Base-by-base conservation (phyloP, 2,329 filamentous ascomycete genomes). In the Tolypocladium capitatum region DNA sequence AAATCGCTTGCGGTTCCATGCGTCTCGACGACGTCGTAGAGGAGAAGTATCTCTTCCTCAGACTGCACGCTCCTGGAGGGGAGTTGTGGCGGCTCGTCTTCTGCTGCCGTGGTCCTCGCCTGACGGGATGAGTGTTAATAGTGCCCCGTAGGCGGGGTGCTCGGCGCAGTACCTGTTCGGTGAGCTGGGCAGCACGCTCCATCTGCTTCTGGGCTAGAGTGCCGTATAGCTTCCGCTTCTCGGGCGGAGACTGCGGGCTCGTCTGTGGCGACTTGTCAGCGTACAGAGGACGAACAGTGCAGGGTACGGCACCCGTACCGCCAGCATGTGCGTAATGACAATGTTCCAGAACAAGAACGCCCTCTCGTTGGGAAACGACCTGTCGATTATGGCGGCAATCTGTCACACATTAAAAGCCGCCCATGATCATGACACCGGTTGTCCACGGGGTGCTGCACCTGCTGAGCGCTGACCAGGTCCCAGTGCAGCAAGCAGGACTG, bases 381-480 rank as follows among this genome's bases (percentile, higher is more conserved):
- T 71, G 50, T 78, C 75, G 27, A 78, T 55, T 0, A 71, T 68
- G 1, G 72, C 72, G 0, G 75, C 72, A 55, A 80, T 79, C 74
- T 79, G 13, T 2, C 10, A 6, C 20, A n/a, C 24, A 11, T 42
- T 13, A 42, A 24, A 11, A 28, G 13, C 24, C 5, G 38, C 16
- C 18, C 16, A 28, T 8, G 24, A 24, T 11, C 24, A 18, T 13
- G 24, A 42, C 24, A 42, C 24, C 7, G 16, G 24, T 11, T 2
- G 27, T 27, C 14, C 38, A 11, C 5, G 24, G 38, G 14, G 38
- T 11, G 7, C 16, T 2, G 21, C 60, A 78, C 75, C 65, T 77
- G 73, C 58, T 80, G 76, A 2, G 75, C 74, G 55, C 74, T 76
- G 48, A 68, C 64, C 47, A 79, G 66, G 53, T 81, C 77, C 67